phyloP scores from a whole-genome alignment of 2,329 filamentous ascomycete genomes.

The Blastomyces gilchristii region DNA sequence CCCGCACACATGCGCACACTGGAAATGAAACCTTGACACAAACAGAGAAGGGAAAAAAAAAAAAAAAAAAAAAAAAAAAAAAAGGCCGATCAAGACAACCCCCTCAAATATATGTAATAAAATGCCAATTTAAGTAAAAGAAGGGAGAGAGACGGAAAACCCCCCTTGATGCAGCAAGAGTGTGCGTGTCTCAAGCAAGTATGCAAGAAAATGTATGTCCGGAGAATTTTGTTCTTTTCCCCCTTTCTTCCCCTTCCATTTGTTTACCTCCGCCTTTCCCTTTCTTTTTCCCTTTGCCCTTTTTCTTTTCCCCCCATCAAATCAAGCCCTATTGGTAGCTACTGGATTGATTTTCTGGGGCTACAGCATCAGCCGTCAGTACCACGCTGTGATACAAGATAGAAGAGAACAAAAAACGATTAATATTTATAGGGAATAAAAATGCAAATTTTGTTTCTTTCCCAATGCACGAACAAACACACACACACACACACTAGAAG shows the following conservation, averaged over 20 bases:
- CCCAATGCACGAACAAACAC: background rate
- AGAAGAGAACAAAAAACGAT: slow-evolving; percentile 10
- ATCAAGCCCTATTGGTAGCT: slow-evolving; percentile 20
- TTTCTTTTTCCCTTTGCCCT: background rate
- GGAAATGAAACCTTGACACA: background rate
- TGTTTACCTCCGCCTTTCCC: background rate
- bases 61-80: background rate
- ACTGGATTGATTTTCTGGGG: slow-evolving; percentile 23
- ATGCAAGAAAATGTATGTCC: background rate
- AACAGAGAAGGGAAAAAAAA: background rate
- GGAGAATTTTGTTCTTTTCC: background rate
- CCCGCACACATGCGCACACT: background rate
- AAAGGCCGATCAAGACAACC: background rate
- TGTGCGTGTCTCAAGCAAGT: background rate
- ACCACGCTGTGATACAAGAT: slow-evolving; percentile 18
- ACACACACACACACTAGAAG: background rate
- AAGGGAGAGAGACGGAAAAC: background rate
- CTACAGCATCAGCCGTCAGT: slow-evolving; percentile 22
- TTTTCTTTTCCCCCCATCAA: slow-evolving; percentile 4
- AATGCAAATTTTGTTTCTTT: background rate
- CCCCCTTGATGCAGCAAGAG: background rate
- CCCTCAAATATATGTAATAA: background rate
- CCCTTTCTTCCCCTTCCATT: background rate
- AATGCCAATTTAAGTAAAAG: background rate
- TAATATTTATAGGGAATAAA: slow-evolving; percentile 7